Evolutionary conservation across 805 yeast species (phyloP).

Genomic region (Candida sphagnicola): DNA sequence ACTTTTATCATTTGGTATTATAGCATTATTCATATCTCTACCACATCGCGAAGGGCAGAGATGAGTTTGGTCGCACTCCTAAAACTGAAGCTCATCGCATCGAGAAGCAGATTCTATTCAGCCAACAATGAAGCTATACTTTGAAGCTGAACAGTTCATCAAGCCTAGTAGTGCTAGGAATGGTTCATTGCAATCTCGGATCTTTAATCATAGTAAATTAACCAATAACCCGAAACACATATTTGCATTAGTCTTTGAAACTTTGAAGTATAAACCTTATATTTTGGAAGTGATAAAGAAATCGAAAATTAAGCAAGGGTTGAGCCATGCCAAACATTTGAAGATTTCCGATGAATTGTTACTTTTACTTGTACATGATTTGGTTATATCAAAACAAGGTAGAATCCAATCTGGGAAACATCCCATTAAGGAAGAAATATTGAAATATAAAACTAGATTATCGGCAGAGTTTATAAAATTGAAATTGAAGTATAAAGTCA

Average conservation of each 20-base stretch:
- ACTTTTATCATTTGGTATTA: too few relatives aligned
- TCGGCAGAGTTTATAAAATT: constrained; percentile 78
- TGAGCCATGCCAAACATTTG: constrained; percentile 31
- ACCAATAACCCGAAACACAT: constrained; percentile 72
- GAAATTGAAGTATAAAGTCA: constrained; percentile 68
- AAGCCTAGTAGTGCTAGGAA: constrained; percentile 15
- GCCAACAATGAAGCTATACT: constrained; percentile 35
- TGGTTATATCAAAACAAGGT: constrained; percentile 69
- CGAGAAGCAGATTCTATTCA: too few relatives aligned
- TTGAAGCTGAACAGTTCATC: constrained; percentile 40
- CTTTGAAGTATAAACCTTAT: constrained; percentile 66
- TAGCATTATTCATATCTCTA: too few relatives aligned
- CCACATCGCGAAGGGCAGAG: constrained; percentile 1
- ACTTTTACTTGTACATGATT: constrained; percentile 72
- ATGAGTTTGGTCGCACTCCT: too few relatives aligned
- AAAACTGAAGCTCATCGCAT: background rate
- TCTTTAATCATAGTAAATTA: constrained; percentile 30
- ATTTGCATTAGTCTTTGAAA: constrained; percentile 77
- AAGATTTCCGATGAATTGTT: constrained; percentile 53
- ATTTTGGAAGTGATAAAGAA: constrained; percentile 60
- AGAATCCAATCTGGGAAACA: constrained; percentile 87
- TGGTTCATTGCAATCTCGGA: constrained; percentile 35
- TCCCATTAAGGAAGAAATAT: constrained; percentile 75
- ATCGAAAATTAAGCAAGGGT: constrained; percentile 59
- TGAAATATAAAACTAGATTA: constrained; percentile 75